Conservation (phyloP, 1,284 basidiomycete species). For the Boletus semigastroideus region DNA sequence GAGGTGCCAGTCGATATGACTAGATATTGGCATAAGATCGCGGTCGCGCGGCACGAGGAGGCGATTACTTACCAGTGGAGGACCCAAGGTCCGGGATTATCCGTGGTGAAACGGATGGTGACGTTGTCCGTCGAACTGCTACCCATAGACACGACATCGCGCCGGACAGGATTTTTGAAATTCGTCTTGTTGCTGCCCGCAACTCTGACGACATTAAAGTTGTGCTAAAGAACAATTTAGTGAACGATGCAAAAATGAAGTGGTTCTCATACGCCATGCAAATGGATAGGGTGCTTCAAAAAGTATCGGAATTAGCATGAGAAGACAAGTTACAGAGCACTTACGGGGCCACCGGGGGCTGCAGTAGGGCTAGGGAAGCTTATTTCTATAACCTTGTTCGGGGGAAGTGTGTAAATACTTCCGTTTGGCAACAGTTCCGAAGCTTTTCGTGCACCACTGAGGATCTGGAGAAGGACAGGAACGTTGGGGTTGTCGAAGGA, state of each 20-base stretch:
- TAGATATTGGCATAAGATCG: slow-evolving; percentile 8
- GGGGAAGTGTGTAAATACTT: slow-evolving; percentile 32
- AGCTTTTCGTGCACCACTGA: slow-evolving; percentile 34
- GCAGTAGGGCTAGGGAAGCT: slow-evolving; percentile 22
- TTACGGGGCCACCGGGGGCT: slow-evolving; percentile 36
- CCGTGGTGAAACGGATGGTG: slow-evolving; percentile 46
- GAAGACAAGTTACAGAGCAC: slow-evolving; percentile 3
- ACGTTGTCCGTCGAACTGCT: slow-evolving; percentile 31
- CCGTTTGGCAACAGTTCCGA: slow-evolving; percentile 30
- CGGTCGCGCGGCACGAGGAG: not conserved
- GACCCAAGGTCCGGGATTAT: slow-evolving; percentile 51
- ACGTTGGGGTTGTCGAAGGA: slow-evolving; percentile 24
- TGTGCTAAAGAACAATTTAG: slow-evolving; percentile 14
- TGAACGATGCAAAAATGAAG: not conserved
- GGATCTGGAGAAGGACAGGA: slow-evolving; percentile 39
- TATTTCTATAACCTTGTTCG: slow-evolving; percentile 37
- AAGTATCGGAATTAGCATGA: not conserved
- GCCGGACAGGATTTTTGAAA: slow-evolving; percentile 28
- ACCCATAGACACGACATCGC: slow-evolving; percentile 29
- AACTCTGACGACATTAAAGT: slow-evolving; percentile 24
- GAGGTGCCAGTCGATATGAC: slow-evolving; percentile 42
- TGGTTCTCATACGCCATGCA: slow-evolving; percentile 33
- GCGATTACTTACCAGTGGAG: slow-evolving; percentile 40
- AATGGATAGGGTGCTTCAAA: slow-evolving; percentile 33
- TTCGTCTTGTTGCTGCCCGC: slow-evolving; percentile 20